Evolutionary conservation across 805 yeast species (phyloP), one percentile per base, ranked within the genome.

Genomic region (Sungouiozyma ichnusensis): DNA sequence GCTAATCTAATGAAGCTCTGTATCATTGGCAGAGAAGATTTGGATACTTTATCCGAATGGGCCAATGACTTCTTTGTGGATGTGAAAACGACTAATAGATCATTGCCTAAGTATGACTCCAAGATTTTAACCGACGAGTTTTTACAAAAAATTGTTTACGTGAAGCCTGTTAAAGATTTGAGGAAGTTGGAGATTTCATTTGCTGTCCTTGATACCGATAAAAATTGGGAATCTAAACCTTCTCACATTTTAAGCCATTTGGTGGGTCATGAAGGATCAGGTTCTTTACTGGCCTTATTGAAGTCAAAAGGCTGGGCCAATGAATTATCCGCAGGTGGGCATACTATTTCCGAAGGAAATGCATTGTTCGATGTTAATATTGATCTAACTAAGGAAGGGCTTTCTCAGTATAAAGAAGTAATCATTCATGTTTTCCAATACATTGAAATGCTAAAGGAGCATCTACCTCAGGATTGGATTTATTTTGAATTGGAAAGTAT

Each of bases 221-320:
- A 72, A 19, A 60, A 65, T 39, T 84, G 88, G 84, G 72, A 73
- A 41, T 71, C 73, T 18, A 77, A 77, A 50, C 94, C 97, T 0
- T 71, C 75, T 5, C 75, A 72, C 43, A 83, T 86, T 61, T 73
- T 67, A 49, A 76, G 88, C 16, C 97, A 92, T 60, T 67, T 92
- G 41, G 65, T 90, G 38, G 97, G 97, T 34, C 97, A 90, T 61
- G 98, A 90, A 65, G 84, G 92, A 38, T 71, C 79, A 38, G 97
- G 97, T 2, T 86, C 96, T 2, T 60, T 90, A 16, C 68, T 86
- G 31, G 74, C 79, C 43, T 72, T 70, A 48, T 72, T 90, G 49
- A 90, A 86, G 63, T 58, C 65, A 29, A 66, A 73, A 48, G 83
- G 88, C 13, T 84, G 88, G 86, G 95, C 90, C 5, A 81, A 76